phyloP scores from a whole-genome alignment of 169 alveolate genomes.

The Eimeria sp. region DNA sequence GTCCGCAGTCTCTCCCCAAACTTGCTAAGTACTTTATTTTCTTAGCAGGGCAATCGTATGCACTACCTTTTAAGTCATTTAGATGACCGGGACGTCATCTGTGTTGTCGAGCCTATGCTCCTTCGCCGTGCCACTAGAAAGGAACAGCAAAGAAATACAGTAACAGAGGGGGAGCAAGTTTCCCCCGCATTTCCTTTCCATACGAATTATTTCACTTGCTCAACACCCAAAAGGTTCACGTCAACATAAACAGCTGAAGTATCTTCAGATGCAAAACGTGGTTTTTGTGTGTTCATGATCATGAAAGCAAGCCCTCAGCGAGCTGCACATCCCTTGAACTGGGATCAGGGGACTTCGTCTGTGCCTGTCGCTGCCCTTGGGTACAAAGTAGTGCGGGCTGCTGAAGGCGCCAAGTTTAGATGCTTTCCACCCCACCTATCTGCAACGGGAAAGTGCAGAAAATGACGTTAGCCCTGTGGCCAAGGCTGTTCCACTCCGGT shows the following conservation, averaged over 20 bases:
- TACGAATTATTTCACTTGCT: neutral
- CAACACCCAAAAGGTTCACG: neutral
- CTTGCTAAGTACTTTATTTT: neutral
- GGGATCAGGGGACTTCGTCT: neutral
- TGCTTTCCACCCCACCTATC: neutral
- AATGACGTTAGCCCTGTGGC: neutral
- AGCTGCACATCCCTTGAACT: neutral
- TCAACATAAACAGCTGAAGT: neutral
- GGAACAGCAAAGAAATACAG: neutral
- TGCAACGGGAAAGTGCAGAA: neutral
- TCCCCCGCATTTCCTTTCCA: neutral
- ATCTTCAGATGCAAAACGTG: neutral
- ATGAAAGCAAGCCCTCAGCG: slow-evolving; percentile 6
- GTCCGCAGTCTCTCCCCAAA: neutral
- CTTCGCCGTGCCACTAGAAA: neutral
- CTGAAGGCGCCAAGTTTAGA: neutral
- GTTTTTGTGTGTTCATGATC: neutral
- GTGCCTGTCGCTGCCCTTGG: neutral
- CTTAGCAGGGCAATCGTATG: neutral
- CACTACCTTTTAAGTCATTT: no score
- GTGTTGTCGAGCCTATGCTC: neutral
- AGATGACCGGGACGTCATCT: no score
- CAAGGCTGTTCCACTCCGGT: neutral
- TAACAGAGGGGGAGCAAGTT: neutral
- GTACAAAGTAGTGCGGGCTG: neutral